These are phyloP conservation scores for Brettanomyces bruxellensis DNA, from an alignment of 805 yeast species.

Conservation along the genomic window DNA sequence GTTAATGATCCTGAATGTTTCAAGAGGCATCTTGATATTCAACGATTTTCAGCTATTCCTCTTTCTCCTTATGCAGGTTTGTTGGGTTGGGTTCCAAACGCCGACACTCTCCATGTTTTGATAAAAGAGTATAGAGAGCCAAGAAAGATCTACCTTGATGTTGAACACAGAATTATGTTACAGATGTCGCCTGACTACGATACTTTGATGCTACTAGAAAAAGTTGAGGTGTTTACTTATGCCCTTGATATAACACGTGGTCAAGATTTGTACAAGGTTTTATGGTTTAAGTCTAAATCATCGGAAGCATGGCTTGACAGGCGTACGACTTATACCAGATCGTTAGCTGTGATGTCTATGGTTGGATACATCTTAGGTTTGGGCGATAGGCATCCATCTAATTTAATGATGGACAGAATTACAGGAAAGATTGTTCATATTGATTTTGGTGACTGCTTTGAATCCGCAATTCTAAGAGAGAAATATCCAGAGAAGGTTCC, in stretches of 20 bases:
- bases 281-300: conserved; percentile 93
- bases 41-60: conserved; percentile 88
- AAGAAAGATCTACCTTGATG: conserved; percentile 77
- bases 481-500: conserved; percentile 98
- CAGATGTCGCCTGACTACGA: conserved; percentile 99
- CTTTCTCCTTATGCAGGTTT: conserved; percentile 95
- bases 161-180: conserved; percentile 90
- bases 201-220: conserved; percentile 75
- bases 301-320: conserved; percentile 98
- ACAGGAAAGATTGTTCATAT: conserved; percentile 96
- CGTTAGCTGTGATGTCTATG: conserved; percentile 98
- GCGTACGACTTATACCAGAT: conserved; percentile 91
- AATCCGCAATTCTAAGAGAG: conserved; percentile 92
- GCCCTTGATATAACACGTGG: conserved; percentile 94
- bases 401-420: conserved; percentile 85
- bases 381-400: conserved; percentile 97
- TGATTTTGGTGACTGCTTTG: conserved; percentile 99
- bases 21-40: conserved; percentile 90
- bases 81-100: conserved; percentile 94
- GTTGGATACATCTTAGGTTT: conserved; percentile 94
- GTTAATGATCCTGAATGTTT: conserved; percentile 91
- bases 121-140: conserved; percentile 90
- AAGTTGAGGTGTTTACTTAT: conserved; percentile 93
- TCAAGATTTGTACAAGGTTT: conserved; percentile 87
- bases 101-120: conserved; percentile 91